Evolutionary conservation across 2,329 filamentous ascomycete genomes (phyloP).

Genomic region (Blastomyces gilchristii): DNA sequence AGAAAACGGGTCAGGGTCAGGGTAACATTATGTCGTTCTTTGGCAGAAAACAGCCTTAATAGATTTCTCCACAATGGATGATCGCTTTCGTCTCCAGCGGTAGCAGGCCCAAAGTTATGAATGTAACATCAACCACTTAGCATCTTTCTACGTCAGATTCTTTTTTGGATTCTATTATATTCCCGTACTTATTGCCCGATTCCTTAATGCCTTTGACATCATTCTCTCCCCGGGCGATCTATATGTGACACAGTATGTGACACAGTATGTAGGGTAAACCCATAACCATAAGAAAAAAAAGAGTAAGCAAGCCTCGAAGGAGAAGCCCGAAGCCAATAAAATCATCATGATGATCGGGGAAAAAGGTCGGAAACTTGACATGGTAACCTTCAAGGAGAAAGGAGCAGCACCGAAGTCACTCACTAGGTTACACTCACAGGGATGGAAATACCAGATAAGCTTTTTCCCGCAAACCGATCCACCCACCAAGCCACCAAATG

Average conservation of each 20-base stretch:
- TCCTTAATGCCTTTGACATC: not conserved
- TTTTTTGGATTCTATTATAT: not conserved
- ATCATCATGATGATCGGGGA: not conserved
- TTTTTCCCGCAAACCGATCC: not conserved
- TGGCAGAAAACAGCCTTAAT: conserved; percentile 54
- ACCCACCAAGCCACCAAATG: not conserved
- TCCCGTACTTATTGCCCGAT: not conserved
- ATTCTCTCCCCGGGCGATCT: not conserved
- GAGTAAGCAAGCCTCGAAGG: not conserved
- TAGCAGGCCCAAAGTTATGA: not conserved
- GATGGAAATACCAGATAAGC: too few relatives aligned
- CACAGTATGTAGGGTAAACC: too few relatives aligned
- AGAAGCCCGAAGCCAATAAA: too few relatives aligned
- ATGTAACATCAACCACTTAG: not conserved
- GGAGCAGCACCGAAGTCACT: too few relatives aligned
- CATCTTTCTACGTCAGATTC: not conserved
- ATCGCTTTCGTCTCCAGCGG: not conserved
- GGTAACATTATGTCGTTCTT: conserved; percentile 93
- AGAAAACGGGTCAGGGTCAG: conserved; percentile 42
- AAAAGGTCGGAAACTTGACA: not conserved
- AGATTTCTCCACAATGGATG: not conserved
- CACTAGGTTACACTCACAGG: too few relatives aligned
- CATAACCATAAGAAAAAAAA: too few relatives aligned
- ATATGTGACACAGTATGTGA: too few relatives aligned
- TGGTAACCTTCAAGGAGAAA: too few relatives aligned